Evolutionary conservation across 345 rosid species (phyloP).

Genomic region (Eucalyptus brandiana): DNA sequence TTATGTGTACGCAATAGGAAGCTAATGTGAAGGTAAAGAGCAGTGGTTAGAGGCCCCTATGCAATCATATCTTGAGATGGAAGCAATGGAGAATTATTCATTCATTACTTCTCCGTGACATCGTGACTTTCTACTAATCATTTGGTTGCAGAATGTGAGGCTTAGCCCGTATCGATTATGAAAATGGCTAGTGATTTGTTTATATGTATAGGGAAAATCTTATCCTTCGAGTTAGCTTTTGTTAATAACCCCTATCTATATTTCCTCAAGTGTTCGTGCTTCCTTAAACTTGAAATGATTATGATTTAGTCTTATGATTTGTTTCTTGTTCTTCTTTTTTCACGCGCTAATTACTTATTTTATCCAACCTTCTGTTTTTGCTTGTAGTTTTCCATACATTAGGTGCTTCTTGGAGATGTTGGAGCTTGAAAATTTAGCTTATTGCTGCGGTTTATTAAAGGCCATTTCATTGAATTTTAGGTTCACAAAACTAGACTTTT

Average conservation of each 20-base stretch:
- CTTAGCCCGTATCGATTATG: accelerated
- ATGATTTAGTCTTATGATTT: neutral
- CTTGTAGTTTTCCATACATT: conserved; percentile 5
- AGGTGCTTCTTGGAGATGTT: conserved; percentile 93
- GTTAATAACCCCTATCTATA: no score
- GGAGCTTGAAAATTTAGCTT: conserved; percentile 94
- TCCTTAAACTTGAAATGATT: neutral
- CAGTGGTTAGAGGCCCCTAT: neutral
- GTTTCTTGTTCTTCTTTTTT: neutral
- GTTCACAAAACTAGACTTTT: neutral
- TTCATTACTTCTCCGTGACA: neutral
- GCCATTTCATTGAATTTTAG: conserved; percentile 89
- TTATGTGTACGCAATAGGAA: no score
- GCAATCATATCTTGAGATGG: neutral
- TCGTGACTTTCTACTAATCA: accelerated
- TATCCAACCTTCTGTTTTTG: neutral
- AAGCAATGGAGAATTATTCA: no score
- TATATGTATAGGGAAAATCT: accelerated
- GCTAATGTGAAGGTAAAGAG: no score
- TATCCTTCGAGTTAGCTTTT: accelerated
- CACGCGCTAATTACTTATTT: neutral
- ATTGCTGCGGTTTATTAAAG: conserved; percentile 76
- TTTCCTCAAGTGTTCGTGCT: no score
- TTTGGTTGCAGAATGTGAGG: neutral
- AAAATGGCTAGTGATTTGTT: no score